Base-by-base conservation (phyloP, 441 rosid species). In the Isatis lusitanica region DNA sequence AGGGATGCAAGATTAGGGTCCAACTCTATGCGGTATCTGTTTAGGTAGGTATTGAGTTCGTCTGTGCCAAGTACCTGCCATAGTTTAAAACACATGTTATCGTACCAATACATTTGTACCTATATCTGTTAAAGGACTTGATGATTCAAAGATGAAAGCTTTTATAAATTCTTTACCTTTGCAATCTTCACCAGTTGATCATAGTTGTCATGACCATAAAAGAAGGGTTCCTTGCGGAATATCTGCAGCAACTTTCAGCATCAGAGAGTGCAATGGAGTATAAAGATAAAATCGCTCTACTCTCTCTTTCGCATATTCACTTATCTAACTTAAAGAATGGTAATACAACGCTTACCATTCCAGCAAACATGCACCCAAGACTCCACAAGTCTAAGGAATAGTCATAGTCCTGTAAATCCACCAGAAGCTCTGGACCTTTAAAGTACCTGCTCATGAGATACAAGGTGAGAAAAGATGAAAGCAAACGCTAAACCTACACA, bases 331-430 rank as follows among this genome's bases (percentile, higher is more conserved):
- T 24, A 21, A 12, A 5, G 42, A 30, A 60, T 11, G 52, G 18
- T 67, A 66, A 48, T 73, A 42, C 51, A 50, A 36, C 7, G 35
- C 90, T 86, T 36, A 90, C 99, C 99, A 94, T 94, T 81, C 98
- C 98, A 77, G 99, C 99, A 83, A 92, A 87, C 99, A 94, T 94
- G 78, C 99, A 94, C 71, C 99, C 97, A 61, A 92, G 97, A 83
- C 98, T 94, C 99, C 99, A 94, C 78, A 94, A 78, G 81, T 94
- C 99, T 66, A 94, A 82, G 46, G 98, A 92, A 79, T 94, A 94
- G 85, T 94, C 98, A 82, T 94, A 92, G 71, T 94, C 98, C 86
- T 89, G 96, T 76, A 94, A 85, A 84, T 92, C 99, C 40, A 94
- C 94, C 63, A 94, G 94, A 59, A 94, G 94, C 85, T 94, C 99